Percentiles rank a stretch among this genome's conserved stretches.
Evolutionary conservation across 177 flowering plant genomes (phyloP).

Genomic region (Vitis hybrid): DNA sequence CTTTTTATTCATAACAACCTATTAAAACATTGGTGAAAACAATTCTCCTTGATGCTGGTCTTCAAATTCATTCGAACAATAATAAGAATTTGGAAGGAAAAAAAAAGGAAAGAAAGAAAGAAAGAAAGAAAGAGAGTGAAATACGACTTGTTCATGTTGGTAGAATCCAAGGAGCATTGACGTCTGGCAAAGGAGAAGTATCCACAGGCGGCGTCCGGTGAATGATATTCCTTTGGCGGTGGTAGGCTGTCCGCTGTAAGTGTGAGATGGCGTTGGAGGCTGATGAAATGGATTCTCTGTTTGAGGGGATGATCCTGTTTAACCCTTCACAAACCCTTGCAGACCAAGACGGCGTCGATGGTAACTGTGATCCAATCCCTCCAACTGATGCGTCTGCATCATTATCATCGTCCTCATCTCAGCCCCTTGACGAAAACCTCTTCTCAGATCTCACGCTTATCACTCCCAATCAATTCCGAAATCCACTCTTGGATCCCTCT

Average conservation of each 20-base stretch:
- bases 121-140: no score
- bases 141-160: no score
- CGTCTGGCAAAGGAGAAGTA: no score
- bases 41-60: no score
- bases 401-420: conserved; percentile 14
- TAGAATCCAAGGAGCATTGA: no score
- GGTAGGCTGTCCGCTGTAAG: neutral
- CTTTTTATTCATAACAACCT: no score
- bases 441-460: conserved; percentile 74
- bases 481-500: neutral
- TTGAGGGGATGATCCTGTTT: conserved; percentile 81
- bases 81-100: no score
- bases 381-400: neutral
- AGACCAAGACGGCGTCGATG: neutral
- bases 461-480: conserved; percentile 22
- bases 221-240: no score
- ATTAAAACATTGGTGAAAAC: no score
- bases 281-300: conserved; percentile 69
- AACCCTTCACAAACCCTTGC: conserved; percentile 30
- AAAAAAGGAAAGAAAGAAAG: no score
- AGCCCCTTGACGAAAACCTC: conserved; percentile 76
- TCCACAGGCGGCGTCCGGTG: no score
- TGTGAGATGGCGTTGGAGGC: conserved; percentile 7
- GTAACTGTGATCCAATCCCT: conserved; percentile 14
- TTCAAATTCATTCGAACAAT: no score